Conservation (phyloP, 345 rosid genomes). For the Brassica nigra region DNA sequence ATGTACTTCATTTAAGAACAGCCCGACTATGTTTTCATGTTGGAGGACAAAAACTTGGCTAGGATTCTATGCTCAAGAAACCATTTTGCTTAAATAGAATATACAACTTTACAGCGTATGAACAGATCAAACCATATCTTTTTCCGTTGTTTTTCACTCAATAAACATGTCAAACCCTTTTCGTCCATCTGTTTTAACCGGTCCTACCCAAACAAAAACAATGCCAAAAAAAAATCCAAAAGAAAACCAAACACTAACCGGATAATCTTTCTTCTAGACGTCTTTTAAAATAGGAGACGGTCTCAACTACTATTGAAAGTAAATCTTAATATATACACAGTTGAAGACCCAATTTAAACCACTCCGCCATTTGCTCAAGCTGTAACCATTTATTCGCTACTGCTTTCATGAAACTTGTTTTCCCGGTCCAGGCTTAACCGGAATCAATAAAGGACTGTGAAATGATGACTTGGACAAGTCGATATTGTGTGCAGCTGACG, state of each 20-base stretch:
- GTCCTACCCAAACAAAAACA: conserved; percentile 22
- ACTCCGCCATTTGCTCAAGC: conserved; percentile 15
- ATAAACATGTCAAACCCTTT: conserved; percentile 31
- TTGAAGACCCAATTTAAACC: not conserved
- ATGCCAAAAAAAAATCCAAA: conserved; percentile 5
- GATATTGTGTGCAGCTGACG: conserved; percentile 21
- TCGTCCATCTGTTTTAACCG: conserved; percentile 28
- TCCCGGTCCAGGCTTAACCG: conserved; percentile 32
- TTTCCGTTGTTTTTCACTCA: not conserved
- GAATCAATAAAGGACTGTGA: conserved; percentile 3
- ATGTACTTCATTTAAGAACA: not conserved
- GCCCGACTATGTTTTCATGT: not conserved
- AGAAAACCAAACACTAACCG: conserved; percentile 28
- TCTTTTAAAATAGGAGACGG: conserved; percentile 25
- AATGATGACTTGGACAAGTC: conserved; percentile 25
- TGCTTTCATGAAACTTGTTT: conserved; percentile 36
- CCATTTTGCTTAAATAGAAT: conserved; percentile 7
- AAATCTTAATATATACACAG: conserved; percentile 30
- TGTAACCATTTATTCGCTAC: not conserved
- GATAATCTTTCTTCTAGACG: conserved; percentile 22
- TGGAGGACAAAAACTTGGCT: not conserved
- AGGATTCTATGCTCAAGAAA: conserved; percentile 1
- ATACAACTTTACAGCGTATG: not conserved
- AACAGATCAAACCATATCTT: conserved; percentile 20
- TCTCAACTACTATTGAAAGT: conserved; percentile 23